Conservation (phyloP, 2,329 filamentous ascomycete genomes). For the Fusarium multiceps region DNA sequence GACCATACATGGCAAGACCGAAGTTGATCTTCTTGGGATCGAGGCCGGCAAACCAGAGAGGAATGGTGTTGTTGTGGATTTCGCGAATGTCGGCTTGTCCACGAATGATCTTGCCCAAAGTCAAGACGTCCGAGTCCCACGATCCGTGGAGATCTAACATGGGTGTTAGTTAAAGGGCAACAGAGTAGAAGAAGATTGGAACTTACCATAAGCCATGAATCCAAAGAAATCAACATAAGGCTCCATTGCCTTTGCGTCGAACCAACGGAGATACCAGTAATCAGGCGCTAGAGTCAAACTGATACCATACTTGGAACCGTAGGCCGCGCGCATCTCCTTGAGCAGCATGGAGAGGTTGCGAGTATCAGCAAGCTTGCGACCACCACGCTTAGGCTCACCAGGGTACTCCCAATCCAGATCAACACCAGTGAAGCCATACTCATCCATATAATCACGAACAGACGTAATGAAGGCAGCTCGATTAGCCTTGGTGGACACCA, state of each 20-base stretch:
- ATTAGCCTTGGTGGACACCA: constrained; percentile 42
- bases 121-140: constrained; percentile 53
- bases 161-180: rapidly evolving
- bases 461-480: constrained; percentile 54
- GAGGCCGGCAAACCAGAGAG: constrained; percentile 56
- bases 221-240: constrained; percentile 53
- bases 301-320: constrained; percentile 53
- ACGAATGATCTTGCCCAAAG: constrained; percentile 48
- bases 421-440: constrained; percentile 49
- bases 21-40: constrained; percentile 57
- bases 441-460: constrained; percentile 33
- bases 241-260: constrained; percentile 53
- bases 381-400: constrained; percentile 51
- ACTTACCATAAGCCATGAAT: constrained; percentile 53
- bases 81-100: constrained; percentile 57
- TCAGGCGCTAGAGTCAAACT: constrained; percentile 52
- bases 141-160: constrained; percentile 52
- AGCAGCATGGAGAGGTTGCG: constrained; percentile 52
- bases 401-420: constrained; percentile 63
- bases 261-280: constrained; percentile 55
- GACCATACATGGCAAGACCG: constrained; percentile 60
- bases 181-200: rapidly evolving
- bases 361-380: constrained; percentile 48
- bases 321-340: constrained; percentile 49
- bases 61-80: constrained; percentile 51